These are phyloP conservation scores for Suhomyces xylopsoci DNA, from an alignment of 805 yeast genomes.

Conservation along the genomic window DNA sequence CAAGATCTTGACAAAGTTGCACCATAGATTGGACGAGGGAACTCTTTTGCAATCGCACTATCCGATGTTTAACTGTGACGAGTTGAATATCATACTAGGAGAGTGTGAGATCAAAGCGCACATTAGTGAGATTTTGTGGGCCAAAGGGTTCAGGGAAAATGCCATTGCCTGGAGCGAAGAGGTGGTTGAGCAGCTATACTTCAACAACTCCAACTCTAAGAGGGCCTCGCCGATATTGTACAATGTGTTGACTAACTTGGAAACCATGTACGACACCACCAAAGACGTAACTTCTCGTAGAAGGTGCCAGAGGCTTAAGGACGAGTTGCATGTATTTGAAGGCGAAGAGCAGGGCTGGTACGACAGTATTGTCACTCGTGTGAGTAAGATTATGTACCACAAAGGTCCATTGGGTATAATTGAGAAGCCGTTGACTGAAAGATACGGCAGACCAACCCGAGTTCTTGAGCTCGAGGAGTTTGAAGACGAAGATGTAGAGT, in stretches of 20 bases:
- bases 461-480: slow-evolving; percentile 39
- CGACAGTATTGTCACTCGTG: slow-evolving; percentile 28
- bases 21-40: slow-evolving; percentile 15
- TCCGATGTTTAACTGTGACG: slow-evolving; percentile 37
- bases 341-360: slow-evolving; percentile 29
- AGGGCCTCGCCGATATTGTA: slow-evolving; percentile 27
- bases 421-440: slow-evolving; percentile 37
- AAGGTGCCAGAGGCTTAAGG: slow-evolving; percentile 26
- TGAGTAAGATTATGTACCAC: slow-evolving; percentile 37
- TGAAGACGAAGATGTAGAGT: slow-evolving; percentile 40
- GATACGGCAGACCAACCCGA: slow-evolving; percentile 34
- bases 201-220: slow-evolving; percentile 23
- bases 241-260: slow-evolving; percentile 30
- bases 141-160: slow-evolving; percentile 33
- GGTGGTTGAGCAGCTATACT: slow-evolving; percentile 34
- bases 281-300: slow-evolving; percentile 21
- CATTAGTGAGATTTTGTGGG: slow-evolving; percentile 42
- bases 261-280: slow-evolving; percentile 27
- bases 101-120: slow-evolving; percentile 37
- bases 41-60: slow-evolving; percentile 23
- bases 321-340: slow-evolving; percentile 26
- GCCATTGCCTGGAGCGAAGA: slow-evolving; percentile 44
- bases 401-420: slow-evolving; percentile 42
- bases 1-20: slow-evolving; percentile 19
- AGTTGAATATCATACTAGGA: slow-evolving; percentile 24